A percentile compares a stretch with the other conserved stretches of the same genome.
These are phyloP conservation scores for Circinella minor DNA, from an alignment of 371 early-diverging fungal species.

Conservation along the genomic window DNA sequence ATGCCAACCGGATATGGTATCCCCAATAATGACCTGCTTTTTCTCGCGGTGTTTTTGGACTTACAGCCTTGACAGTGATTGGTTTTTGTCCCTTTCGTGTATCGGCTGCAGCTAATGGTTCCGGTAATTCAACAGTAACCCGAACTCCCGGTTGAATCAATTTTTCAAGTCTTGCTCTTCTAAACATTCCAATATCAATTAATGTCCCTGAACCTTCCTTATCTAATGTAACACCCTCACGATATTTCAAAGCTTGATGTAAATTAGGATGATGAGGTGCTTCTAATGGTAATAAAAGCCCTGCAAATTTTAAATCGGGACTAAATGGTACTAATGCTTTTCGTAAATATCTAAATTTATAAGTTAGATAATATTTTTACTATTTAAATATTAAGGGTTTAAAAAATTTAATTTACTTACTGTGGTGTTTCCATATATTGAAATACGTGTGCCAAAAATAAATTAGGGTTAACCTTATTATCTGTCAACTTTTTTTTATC, in stretches of 20 bases:
- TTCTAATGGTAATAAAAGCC: constrained; percentile 72
- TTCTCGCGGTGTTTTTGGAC: constrained; percentile 67
- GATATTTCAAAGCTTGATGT: constrained; percentile 62
- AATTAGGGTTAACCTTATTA: constrained; percentile 55
- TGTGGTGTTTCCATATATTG: constrained; percentile 76
- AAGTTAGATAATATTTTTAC: not conserved
- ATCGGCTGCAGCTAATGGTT: constrained; percentile 44
- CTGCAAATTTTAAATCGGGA: constrained; percentile 74
- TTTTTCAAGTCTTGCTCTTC: constrained; percentile 61
- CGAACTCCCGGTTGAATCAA: constrained; percentile 65
- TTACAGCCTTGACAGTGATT: constrained; percentile 64
- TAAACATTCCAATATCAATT: constrained; percentile 68
- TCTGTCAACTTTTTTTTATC: constrained; percentile 41
- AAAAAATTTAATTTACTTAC: constrained; percentile 28
- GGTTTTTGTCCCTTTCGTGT: constrained; percentile 54
- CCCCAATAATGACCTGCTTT: constrained; percentile 80
- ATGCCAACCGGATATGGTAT: constrained; percentile 69
- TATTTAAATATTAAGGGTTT: not conserved
- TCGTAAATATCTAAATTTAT: constrained; percentile 58
- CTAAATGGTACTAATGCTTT: constrained; percentile 72
- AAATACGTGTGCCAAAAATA: constrained; percentile 67
- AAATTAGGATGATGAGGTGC: constrained; percentile 73
- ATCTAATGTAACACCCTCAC: constrained; percentile 73
- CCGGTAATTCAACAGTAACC: constrained; percentile 72
- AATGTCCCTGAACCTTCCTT: constrained; percentile 55